Percentiles rank a stretch among this genome's conserved stretches.
Conservation (phyloP, 192 early-diverging fungal genomes). For the Backusella morwellensis region DNA sequence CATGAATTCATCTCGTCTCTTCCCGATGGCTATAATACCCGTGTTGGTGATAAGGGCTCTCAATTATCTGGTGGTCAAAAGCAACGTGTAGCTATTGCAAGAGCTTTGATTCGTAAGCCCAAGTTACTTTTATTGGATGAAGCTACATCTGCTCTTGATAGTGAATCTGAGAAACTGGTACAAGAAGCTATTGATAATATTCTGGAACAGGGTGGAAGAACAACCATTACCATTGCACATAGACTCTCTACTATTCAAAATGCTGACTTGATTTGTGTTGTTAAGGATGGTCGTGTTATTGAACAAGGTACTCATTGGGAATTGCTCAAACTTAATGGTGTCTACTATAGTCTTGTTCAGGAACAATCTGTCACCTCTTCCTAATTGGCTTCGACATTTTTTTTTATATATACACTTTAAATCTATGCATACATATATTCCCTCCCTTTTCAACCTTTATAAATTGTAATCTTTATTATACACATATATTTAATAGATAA, state of each 20-base stretch:
- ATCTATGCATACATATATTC: background rate
- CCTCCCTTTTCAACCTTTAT: background rate
- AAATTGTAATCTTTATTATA: background rate
- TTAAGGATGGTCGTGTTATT: constrained; percentile 62
- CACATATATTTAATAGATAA: constrained; percentile 1
- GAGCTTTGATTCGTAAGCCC: constrained; percentile 85
- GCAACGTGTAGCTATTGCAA: constrained; percentile 83
- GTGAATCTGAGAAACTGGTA: constrained; percentile 66
- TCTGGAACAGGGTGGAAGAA: constrained; percentile 53
- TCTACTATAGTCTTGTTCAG: constrained; percentile 61
- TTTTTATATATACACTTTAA: background rate
- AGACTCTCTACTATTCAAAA: constrained; percentile 72
- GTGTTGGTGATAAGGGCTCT: constrained; percentile 66
- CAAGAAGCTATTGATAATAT: constrained; percentile 69
- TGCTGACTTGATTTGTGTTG: constrained; percentile 83
- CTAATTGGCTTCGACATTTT: background rate
- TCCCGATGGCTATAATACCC: constrained; percentile 64
- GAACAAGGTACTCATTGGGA: constrained; percentile 80
- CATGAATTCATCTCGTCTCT: constrained; percentile 55
- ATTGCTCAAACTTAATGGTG: constrained; percentile 58
- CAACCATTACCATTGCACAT: constrained; percentile 74
- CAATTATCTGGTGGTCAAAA: constrained; percentile 69
- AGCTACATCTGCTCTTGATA: constrained; percentile 73
- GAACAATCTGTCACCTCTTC: constrained; percentile 50
- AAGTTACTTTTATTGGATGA: constrained; percentile 84